Base-by-base conservation (phyloP, 2,329 filamentous ascomycete genomes). In the Exophiala sideris region DNA sequence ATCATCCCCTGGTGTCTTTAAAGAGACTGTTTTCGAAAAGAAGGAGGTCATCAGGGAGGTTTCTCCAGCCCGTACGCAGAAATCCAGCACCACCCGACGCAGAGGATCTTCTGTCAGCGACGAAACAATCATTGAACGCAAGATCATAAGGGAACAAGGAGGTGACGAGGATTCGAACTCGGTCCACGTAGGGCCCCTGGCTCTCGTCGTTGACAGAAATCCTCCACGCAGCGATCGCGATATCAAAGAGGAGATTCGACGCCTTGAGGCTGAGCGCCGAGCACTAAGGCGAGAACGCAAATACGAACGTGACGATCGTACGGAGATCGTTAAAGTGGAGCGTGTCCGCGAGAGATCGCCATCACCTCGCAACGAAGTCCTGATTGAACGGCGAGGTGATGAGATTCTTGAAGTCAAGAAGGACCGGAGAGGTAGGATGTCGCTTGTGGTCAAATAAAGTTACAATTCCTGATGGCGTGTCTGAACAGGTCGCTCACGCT, bases 341-440 rank as follows among this genome's bases (percentile, higher is more conserved):
- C 50, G 57, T 20, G 50, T 58, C 14, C 66, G 66, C 9, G 66
- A 62, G 8, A 42, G 68, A 24, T 49, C 56, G 12, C 60, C 62
- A 32, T 58, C 58, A 16, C 62, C 62, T 32, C 50, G 48, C 5
- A 58, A 62, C 14, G 66, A 70, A 42, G 65, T 70, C 14, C 67
- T 72, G 56, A 68, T 69, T 39, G 59, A 67, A 33, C 58, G 64
- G 36, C 61, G 75, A 64, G 70, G 71, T 36, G 73, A 79, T 47
- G 81, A 84, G 55, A 72, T 85, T 5, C 65, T 75, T 3, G 73
- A 78, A 58, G 84, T 96, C 65, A 88, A 90, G 75, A 90, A 88
- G 79, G 90, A 96, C 76, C 87, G 87, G 79, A 94, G 89, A 91
- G 91, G 91, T 95, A 94, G 86, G 88, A 85, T 94, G 84, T 62